Base-by-base conservation (phyloP, 2,329 filamentous ascomycete genomes). In the Aspergillus floridensis region DNA sequence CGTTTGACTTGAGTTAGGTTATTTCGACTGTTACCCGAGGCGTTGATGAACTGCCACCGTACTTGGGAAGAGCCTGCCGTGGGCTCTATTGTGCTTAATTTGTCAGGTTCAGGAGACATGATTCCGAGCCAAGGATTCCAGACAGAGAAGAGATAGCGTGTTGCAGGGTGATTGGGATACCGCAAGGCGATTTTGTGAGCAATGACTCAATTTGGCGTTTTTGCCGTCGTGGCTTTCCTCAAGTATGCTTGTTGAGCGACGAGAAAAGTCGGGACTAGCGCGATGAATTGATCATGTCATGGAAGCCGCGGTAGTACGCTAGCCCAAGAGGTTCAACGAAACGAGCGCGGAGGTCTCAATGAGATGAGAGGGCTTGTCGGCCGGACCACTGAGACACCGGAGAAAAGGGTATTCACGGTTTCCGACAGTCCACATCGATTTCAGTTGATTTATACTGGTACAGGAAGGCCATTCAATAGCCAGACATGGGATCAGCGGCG, bases 31-130 rank as follows among this genome's bases (percentile, higher is more conserved):
- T 74, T 71, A 54, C 71, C 68, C 10, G 72, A 76, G 58, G 72
- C 68, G 60, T 78, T 75, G 56, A 78, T 77, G 56, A 78, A 78
- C 59, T 76, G 74, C 69, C 75, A 78, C 32, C 71, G 69, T 49
- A 58, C 65, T 35, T 62, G 65, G 54, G 61, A 49, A 16, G 61
- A 22, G 21, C 60, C 55, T 44, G 55, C 57, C 29, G 57, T 12
- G 41, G 61, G 21, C 41, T 57, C 49, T 49, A 51, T 56, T 44
- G 53, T 41, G 47, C 32, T 19, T 14, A 29, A n/a, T 6, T 57
- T 48, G 11, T 53, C 51, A 19, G 64, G n/a, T 49, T 26, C 57
- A 52, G 57, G 52, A 29, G 68, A 51, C 68, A 70, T 69, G 24
- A 46, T 53, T 48, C 35, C 16, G 16, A 44, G 16, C 38, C 38